phyloP scores from a whole-genome alignment of 2,329 filamentous ascomycete genomes.

The Trichoderma koningiopsis region DNA sequence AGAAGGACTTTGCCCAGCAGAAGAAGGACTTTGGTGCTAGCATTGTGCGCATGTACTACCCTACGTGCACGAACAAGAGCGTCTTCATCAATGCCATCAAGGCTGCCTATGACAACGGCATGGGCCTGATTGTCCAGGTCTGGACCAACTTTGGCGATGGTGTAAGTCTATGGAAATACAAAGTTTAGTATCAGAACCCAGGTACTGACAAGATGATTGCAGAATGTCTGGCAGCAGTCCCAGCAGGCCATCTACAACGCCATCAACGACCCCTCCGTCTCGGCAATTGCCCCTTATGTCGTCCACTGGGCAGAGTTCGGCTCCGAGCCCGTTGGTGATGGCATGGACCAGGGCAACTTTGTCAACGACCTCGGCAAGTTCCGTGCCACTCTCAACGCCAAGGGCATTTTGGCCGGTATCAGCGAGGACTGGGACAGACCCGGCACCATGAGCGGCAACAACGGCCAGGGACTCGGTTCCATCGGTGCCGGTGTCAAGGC shows the following conservation, averaged over 20 bases:
- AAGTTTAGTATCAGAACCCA: neutral
- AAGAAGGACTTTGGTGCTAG: constrained; percentile 31
- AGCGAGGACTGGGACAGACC: constrained; percentile 32
- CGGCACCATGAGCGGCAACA: constrained; percentile 27
- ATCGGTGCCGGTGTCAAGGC: constrained; percentile 28
- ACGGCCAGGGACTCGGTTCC: constrained; percentile 23
- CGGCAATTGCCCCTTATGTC: constrained; percentile 29
- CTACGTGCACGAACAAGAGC: constrained; percentile 26
- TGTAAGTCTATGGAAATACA: constrained; percentile 17
- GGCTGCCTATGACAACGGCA: constrained; percentile 30
- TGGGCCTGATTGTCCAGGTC: constrained; percentile 30
- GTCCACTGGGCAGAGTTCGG: constrained; percentile 31
- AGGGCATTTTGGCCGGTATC: constrained; percentile 28
- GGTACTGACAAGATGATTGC: neutral
- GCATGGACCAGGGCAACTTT: constrained; percentile 30
- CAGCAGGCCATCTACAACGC: constrained; percentile 30
- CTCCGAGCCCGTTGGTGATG: constrained; percentile 31
- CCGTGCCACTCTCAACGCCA: constrained; percentile 25
- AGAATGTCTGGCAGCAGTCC: constrained; percentile 29
- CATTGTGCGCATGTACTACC: constrained; percentile 32
- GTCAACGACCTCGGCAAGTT: constrained; percentile 29
- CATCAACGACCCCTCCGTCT: constrained; percentile 27
- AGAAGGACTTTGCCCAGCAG: constrained; percentile 30
- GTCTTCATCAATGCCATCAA: constrained; percentile 31
- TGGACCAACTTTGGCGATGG: constrained; percentile 32